Percentiles rank a stretch among this genome's conserved stretches.
Conservation (phyloP, 306 rosid species). For the Vigna angularis region DNA sequence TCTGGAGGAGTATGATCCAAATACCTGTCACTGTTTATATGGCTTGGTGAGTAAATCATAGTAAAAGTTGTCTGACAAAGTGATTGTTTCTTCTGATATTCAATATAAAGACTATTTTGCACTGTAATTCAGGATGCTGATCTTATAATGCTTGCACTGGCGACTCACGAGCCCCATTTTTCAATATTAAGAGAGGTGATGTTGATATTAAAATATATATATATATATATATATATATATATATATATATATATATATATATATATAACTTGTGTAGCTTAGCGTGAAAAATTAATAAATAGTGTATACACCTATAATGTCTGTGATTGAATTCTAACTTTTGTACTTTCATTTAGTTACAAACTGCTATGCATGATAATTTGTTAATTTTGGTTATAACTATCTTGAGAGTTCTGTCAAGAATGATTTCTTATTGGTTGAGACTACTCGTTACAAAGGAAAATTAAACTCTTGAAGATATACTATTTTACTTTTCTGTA, state of each 20-base stretch:
- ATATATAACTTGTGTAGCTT: too few relatives aligned
- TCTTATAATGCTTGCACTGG: constrained; percentile 63
- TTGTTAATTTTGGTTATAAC: too few relatives aligned
- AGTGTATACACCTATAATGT: too few relatives aligned
- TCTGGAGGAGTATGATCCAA: constrained; percentile 53
- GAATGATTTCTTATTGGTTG: too few relatives aligned
- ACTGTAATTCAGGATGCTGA: constrained; percentile 65
- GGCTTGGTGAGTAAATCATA: constrained; percentile 52
- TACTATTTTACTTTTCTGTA: neutral
- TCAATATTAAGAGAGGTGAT: constrained; percentile 72
- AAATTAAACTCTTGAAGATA: too few relatives aligned
- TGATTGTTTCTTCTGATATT: neutral
- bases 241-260: neutral
- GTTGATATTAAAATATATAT: neutral
- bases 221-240: too few relatives aligned
- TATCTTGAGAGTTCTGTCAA: too few relatives aligned
- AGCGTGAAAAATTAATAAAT: too few relatives aligned
- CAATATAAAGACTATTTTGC: neutral
- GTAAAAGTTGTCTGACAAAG: neutral
- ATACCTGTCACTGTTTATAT: constrained; percentile 63
- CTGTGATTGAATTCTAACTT: too few relatives aligned
- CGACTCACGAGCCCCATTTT: constrained; percentile 69
- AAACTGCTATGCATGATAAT: too few relatives aligned
- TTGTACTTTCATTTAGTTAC: too few relatives aligned
- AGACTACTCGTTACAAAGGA: too few relatives aligned